Evolutionary conservation across 495 filamentous ascomycete species (phyloP).

Genomic region (Penicillium fimorum): DNA sequence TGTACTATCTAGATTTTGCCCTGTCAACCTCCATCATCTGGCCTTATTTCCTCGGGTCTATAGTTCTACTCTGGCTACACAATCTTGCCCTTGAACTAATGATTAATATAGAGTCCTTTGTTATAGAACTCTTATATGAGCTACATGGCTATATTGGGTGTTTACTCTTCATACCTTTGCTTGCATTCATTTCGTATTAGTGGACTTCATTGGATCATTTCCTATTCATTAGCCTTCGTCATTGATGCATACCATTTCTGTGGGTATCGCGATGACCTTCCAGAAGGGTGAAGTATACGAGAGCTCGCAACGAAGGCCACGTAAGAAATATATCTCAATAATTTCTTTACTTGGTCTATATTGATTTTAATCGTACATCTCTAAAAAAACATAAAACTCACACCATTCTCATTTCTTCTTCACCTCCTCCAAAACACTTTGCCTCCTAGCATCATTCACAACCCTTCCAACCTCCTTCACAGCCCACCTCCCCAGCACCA

Average conservation of each 20-base stretch:
- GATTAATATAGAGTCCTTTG: not conserved
- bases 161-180: not conserved
- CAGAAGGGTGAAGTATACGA: not conserved
- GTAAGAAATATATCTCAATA: not conserved
- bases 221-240: not conserved
- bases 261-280: not conserved
- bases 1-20: not conserved
- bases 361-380: not conserved
- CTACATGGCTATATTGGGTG: not conserved
- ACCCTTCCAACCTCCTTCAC: constrained; percentile 29
- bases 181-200: not conserved
- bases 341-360: not conserved
- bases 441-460: constrained; percentile 22
- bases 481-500: constrained; percentile 42
- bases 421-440: constrained; percentile 13
- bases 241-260: not conserved
- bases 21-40: not conserved
- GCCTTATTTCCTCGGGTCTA: not conserved
- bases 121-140: not conserved
- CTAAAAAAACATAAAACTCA: not conserved
- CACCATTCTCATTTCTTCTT: constrained; percentile 22
- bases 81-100: not conserved
- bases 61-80: not conserved
- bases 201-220: not conserved
- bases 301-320: not conserved